Evolutionary conservation across 495 filamentous ascomycete genomes (phyloP).

Genomic region (Penicillium cinerascens): DNA sequence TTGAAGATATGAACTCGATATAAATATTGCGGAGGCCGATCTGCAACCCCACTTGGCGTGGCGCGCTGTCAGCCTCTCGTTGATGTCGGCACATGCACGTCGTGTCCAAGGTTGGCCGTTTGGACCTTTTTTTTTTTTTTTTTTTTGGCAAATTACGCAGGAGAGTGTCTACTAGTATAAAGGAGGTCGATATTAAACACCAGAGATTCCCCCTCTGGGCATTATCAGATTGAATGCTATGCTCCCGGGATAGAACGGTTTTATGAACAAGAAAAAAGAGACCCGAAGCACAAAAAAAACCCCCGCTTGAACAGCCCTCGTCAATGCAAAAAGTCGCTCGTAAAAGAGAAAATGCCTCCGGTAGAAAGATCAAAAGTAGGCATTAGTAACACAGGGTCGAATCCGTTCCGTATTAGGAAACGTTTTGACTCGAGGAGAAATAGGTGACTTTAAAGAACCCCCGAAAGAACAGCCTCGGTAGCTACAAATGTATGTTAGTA

Average conservation of each 20-base stretch:
- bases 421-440: not conserved
- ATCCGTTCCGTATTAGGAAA: not conserved
- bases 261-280: constrained; percentile 6
- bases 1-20: not conserved
- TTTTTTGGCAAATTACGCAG: not conserved
- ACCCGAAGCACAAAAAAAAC: constrained; percentile 1
- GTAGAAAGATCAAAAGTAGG: constrained; percentile 1
- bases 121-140: no score
- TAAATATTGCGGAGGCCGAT: constrained; percentile 6
- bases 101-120: not conserved
- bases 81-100: not conserved
- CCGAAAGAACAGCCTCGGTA: constrained; percentile 70
- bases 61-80: constrained; percentile 18
- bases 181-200: not conserved
- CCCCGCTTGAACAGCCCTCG: constrained; percentile 20
- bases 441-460: constrained; percentile 51
- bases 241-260: constrained; percentile 1
- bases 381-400: constrained; percentile 15
- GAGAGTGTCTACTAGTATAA: not conserved
- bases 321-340: constrained; percentile 24
- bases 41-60: constrained; percentile 22
- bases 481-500: constrained; percentile 49
- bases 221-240: constrained; percentile 16
- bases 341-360: constrained; percentile 5
- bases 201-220: constrained; percentile 6